Conservation (phyloP, 257 asterid genomes). For the Nicotiana otophora region DNA sequence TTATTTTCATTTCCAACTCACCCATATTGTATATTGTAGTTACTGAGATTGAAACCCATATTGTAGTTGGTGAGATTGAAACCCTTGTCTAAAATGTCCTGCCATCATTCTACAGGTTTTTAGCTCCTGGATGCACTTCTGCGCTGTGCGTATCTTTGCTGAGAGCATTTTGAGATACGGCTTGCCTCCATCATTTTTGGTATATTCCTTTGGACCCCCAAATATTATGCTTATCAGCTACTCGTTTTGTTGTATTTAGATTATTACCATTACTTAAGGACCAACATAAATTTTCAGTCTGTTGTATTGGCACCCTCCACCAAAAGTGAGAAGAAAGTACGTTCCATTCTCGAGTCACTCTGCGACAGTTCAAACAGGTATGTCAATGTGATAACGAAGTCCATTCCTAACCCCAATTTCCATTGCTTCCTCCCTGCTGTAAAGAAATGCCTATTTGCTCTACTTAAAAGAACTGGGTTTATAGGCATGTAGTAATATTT, state of each 20-base stretch:
- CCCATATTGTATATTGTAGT: neutral
- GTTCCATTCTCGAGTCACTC: conserved; percentile 70
- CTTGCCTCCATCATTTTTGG: conserved; percentile 69
- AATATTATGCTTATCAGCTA: neutral
- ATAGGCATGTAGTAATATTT: neutral
- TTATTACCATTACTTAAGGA: neutral
- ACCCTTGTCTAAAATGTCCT: neutral
- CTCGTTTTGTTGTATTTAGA: neutral
- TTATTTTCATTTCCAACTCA: neutral
- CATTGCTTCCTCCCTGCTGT: neutral
- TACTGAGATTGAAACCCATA: too few species aligned
- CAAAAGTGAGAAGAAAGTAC: conserved; percentile 88
- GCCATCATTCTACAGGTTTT: conserved; percentile 53
- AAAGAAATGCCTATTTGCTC: neutral
- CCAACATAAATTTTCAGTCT: conserved; percentile 43
- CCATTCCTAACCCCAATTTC: neutral
- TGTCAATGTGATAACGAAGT: conserved; percentile 1
- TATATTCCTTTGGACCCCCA: conserved; percentile 14
- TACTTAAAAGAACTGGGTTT: neutral
- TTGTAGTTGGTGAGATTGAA: neutral
- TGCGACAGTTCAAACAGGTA: conserved; percentile 67
- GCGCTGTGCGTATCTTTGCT: conserved; percentile 79
- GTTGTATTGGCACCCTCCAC: conserved; percentile 70
- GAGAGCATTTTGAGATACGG: conserved; percentile 93
- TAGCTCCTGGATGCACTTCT: conserved; percentile 94